These are phyloP conservation scores for Withania somnifera DNA, from an alignment of 305 asterid genomes.

Conservation along the genomic window DNA sequence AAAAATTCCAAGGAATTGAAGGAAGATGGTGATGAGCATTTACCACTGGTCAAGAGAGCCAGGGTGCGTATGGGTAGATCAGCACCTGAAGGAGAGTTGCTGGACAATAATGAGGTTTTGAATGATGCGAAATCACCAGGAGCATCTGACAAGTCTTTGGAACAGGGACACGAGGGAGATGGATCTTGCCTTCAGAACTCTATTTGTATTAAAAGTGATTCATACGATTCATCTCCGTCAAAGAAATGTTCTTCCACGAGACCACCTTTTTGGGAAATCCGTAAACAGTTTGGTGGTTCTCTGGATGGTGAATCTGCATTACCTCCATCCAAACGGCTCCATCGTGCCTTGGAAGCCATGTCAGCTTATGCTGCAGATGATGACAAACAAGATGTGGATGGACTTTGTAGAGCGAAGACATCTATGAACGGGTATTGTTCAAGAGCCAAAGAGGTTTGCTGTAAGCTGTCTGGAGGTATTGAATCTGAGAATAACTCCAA, in stretches of 20 bases:
- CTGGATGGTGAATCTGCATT: slow-evolving; percentile 82
- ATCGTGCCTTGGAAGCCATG: slow-evolving; percentile 96
- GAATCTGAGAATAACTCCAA: slow-evolving; percentile 28
- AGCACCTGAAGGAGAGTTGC: slow-evolving; percentile 36
- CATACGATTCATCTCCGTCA: slow-evolving; percentile 19
- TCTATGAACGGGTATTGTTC: slow-evolving; percentile 25
- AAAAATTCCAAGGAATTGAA: slow-evolving; percentile 37
- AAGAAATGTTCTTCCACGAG: slow-evolving; percentile 31
- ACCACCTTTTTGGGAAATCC: slow-evolving; percentile 39
- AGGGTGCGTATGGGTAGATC: slow-evolving; percentile 78
- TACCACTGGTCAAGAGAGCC: slow-evolving; percentile 90
- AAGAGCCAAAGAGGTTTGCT: slow-evolving; percentile 25
- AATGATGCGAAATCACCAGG: slow-evolving; percentile 35
- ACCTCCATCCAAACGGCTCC: slow-evolving; percentile 89
- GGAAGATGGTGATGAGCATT: slow-evolving; percentile 82
- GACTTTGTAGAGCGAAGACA: slow-evolving; percentile 24
- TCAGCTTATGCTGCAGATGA: slow-evolving; percentile 85
- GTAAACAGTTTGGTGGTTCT: slow-evolving; percentile 30
- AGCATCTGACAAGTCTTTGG: slow-evolving; percentile 28
- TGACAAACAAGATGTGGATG: slow-evolving; percentile 33
- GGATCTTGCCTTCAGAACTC: slow-evolving; percentile 27
- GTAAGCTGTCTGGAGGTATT: slow-evolving; percentile 24
- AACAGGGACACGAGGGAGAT: slow-evolving; percentile 37
- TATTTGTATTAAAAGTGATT: slow-evolving; percentile 19
- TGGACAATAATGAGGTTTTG: slow-evolving; percentile 17